Base-by-base conservation (phyloP, 345 rosid species). In the Anastatica hierochuntica region DNA sequence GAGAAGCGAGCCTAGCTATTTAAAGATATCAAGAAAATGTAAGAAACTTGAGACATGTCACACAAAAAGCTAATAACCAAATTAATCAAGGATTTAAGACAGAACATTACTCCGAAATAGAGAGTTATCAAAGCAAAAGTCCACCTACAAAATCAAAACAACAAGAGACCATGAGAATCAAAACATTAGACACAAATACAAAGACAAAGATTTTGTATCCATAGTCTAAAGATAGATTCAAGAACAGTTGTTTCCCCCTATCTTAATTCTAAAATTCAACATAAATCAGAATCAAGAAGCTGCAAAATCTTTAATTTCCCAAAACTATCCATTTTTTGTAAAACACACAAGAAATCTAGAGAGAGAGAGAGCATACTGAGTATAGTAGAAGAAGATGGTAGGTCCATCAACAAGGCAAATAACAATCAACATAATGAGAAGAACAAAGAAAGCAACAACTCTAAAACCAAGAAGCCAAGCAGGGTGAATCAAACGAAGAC, bases 401-500 rank as follows among this genome's bases (percentile, higher is more conserved):
- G 75, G 75, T 33, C 95, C 95, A 67, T 85, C 87, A 6, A 76
- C 55, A 26, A 76, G 49, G 44, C 72, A 70, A 18, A 69, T 70
- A 67, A 67, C 73, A 15, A 70, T 48, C 18, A 75, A 74, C 81
- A 83, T 50, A 7, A 73, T 49, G 24, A 85, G 50, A 35, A 92
- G 94, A 69, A 79, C 76, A 40, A 70, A 18, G 63, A 92, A 85
- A 52, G 90, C 88, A 60, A 65, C 47, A 14, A 79, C 55, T 66
- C 99, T 71, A 64, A 80, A 88, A 55, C 70, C 81, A 43, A 94
- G 84, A 69, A 94, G 70, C 97, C 99, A 94, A 51, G 84, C 95
- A 26, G 97, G 99, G 41, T 85, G 99, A 49, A 52, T 85, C 84
- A 56, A 74, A 63, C 4, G 64, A 94, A 72, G 81, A 94, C 89